These are phyloP conservation scores for Lomentospora prolificans DNA, from an alignment of 2,329 filamentous ascomycete genomes.

Conservation along the genomic window DNA sequence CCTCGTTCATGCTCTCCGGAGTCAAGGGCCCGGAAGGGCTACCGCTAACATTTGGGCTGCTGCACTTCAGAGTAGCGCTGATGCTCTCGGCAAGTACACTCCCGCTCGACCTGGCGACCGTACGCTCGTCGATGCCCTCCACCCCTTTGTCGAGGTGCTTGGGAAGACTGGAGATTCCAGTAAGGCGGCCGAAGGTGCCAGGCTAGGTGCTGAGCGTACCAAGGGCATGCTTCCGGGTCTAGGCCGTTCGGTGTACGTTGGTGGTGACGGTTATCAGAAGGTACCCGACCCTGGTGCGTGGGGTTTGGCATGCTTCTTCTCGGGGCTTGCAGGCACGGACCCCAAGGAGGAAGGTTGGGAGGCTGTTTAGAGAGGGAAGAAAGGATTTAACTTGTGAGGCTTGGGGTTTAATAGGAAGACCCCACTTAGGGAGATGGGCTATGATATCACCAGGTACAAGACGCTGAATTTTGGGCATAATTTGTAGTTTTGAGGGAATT, in stretches of 20 bases:
- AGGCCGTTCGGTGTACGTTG: slow-evolving; percentile 42
- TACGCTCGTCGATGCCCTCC: slow-evolving; percentile 80
- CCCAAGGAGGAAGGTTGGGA: slow-evolving; percentile 26
- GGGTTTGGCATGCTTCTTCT: slow-evolving; percentile 69
- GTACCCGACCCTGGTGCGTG: slow-evolving; percentile 59
- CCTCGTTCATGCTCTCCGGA: slow-evolving; percentile 54
- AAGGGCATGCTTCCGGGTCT: slow-evolving; percentile 88
- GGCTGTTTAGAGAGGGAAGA: slow-evolving; percentile 15
- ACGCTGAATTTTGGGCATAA: neutral
- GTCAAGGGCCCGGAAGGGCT: slow-evolving; percentile 28
- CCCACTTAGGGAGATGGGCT: neutral
- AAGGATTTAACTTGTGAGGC: neutral
- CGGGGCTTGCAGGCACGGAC: slow-evolving; percentile 55
- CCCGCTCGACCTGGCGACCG: slow-evolving; percentile 82
- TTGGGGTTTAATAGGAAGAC: neutral
- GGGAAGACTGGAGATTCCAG: slow-evolving; percentile 54
- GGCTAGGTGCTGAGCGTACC: slow-evolving; percentile 68
- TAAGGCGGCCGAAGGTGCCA: slow-evolving; percentile 65
- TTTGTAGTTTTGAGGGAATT: neutral
- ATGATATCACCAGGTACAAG: neutral
- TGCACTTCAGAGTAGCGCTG: slow-evolving; percentile 62
- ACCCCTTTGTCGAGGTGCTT: slow-evolving; percentile 74
- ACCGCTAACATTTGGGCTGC: slow-evolving; percentile 40
- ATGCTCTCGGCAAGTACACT: slow-evolving; percentile 71
- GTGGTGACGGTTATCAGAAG: slow-evolving; percentile 33